These are phyloP conservation scores for Cryptococcus sp. DNA, from an alignment of 1,284 basidiomycete species.

Conservation along the genomic window DNA sequence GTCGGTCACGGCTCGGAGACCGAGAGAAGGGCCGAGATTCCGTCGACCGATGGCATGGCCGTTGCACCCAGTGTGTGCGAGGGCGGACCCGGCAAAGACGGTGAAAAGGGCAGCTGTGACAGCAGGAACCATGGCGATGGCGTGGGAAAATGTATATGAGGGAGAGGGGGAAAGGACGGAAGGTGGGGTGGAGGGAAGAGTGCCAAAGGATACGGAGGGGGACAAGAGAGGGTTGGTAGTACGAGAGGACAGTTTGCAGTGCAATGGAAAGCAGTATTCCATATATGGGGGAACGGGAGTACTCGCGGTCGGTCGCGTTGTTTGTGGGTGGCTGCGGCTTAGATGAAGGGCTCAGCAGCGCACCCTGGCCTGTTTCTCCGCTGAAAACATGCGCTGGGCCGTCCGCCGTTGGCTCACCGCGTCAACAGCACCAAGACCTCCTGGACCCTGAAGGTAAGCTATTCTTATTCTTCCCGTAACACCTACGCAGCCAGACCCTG, in stretches of 20 bases:
- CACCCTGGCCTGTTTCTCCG: too few relatives aligned
- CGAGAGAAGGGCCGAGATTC: slow-evolving; percentile 26
- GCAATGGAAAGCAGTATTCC: too few relatives aligned
- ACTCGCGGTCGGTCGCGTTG: too few relatives aligned
- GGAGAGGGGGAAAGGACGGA: neutral
- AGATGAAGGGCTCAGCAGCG: too few relatives aligned
- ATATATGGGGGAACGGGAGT: too few relatives aligned
- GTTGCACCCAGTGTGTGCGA: slow-evolving; percentile 35
- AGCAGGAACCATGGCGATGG: slow-evolving; percentile 2
- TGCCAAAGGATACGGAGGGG: neutral
- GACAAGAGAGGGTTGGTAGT: neutral
- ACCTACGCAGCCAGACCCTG: too few relatives aligned
- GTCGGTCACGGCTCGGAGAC: slow-evolving; percentile 15
- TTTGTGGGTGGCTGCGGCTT: too few relatives aligned
- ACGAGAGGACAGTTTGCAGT: neutral
- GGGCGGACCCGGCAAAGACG: neutral
- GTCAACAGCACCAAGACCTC: too few relatives aligned
- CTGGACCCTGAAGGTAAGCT: too few relatives aligned
- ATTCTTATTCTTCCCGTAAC: too few relatives aligned
- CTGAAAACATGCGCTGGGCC: too few relatives aligned
- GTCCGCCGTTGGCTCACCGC: too few relatives aligned
- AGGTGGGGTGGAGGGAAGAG: neutral
- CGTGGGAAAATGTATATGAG: neutral
- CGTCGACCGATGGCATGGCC: slow-evolving; percentile 35
- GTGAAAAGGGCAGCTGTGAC: slow-evolving; percentile 4